These are phyloP conservation scores for Brassica rapa DNA, from an alignment of 345 rosid genomes.

Conservation along the genomic window DNA sequence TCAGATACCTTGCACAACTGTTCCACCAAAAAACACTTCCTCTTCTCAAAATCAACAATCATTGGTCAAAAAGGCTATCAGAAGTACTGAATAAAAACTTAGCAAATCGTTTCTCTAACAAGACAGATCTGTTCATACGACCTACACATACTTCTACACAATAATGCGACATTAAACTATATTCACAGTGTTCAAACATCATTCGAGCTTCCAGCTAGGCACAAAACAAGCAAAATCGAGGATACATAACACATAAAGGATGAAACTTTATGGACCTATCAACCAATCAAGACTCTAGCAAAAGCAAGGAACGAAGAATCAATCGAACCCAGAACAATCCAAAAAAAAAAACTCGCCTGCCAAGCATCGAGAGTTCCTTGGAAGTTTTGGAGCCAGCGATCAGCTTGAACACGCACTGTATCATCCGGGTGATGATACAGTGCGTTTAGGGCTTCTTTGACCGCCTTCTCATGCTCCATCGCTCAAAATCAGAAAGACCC, in stretches of 20 bases:
- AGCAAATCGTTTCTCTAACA: conserved; percentile 9
- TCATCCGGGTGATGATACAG: conserved; percentile 99
- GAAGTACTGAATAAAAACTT: background rate
- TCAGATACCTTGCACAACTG: conserved; percentile 6
- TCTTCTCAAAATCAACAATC: conserved; percentile 5
- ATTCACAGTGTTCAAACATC: background rate
- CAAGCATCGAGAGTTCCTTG: conserved; percentile 98
- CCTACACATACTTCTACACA: conserved; percentile 1
- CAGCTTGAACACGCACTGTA: conserved; percentile 79
- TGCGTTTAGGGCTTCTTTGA: conserved; percentile 95
- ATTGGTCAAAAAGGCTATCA: conserved; percentile 8
- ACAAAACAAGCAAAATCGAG: background rate
- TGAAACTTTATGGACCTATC: conserved; percentile 5
- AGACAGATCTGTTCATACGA: conserved; percentile 24
- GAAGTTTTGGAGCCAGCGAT: conserved; percentile 89
- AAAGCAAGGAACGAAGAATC: conserved; percentile 16
- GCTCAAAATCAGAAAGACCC: background rate
- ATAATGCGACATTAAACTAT: background rate
- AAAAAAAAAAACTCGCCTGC: conserved; percentile 55
- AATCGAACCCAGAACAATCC: conserved; percentile 13
- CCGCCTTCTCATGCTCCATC: conserved; percentile 88
- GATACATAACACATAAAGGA: background rate
- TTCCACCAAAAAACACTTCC: conserved; percentile 2
- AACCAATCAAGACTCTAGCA: background rate
- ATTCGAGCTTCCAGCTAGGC: conserved; percentile 3